These are phyloP conservation scores for Trichoderma lentiforme DNA, from an alignment of 2,329 filamentous ascomycete species.

Conservation along the genomic window DNA sequence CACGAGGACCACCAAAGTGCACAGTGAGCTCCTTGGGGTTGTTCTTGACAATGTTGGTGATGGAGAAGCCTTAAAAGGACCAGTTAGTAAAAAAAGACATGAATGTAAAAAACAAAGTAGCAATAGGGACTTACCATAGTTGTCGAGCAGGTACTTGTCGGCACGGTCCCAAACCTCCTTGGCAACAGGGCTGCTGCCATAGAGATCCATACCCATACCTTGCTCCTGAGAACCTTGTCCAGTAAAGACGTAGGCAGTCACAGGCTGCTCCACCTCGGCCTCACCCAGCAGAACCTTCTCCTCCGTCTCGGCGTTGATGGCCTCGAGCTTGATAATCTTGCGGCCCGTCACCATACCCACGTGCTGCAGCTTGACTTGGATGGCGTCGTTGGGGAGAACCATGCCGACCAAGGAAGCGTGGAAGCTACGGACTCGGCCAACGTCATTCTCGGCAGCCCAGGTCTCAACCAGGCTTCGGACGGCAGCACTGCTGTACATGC, in stretches of 20 bases:
- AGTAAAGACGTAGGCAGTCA: constrained; percentile 95
- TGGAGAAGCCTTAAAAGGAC: constrained; percentile 69
- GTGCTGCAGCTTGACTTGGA: constrained; percentile 93
- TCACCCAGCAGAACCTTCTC: constrained; percentile 95
- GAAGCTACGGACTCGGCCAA: constrained; percentile 95
- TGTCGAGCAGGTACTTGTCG: constrained; percentile 97
- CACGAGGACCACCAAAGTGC: constrained; percentile 93
- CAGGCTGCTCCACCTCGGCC: constrained; percentile 95
- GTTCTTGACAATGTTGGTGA: constrained; percentile 98
- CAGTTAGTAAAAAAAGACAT: background rate
- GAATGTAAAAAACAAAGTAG: background rate
- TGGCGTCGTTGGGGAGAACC: constrained; percentile 94
- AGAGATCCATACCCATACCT: constrained; percentile 99
- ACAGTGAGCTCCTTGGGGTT: constrained; percentile 99
- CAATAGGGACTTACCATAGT: constrained; percentile 69
- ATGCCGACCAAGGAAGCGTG: constrained; percentile 96
- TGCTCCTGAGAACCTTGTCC: constrained; percentile 98
- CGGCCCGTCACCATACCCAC: constrained; percentile 96
- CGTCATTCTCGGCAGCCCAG: constrained; percentile 98
- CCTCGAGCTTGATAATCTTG: constrained; percentile 99
- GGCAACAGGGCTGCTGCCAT: constrained; percentile 87
- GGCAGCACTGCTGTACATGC: constrained; percentile 98
- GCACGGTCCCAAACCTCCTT: constrained; percentile 98
- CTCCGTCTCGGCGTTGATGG: constrained; percentile 90
- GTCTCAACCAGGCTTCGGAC: constrained; percentile 96